Conservation (phyloP, 495 filamentous ascomycete genomes). For the Penicillium pulvis region DNA sequence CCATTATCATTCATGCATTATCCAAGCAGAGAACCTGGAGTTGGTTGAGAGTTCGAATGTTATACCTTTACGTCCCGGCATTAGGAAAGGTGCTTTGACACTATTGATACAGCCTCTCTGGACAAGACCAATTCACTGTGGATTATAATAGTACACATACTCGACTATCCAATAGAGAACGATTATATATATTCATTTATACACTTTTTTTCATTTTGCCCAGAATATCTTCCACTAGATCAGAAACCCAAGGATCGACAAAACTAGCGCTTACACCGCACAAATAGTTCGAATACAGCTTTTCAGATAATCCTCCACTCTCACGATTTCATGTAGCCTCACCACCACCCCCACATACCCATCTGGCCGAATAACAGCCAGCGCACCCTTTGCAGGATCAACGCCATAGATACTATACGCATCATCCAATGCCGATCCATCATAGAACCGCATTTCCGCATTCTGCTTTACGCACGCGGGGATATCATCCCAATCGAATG, state of each 20-base stretch:
- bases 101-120: background rate
- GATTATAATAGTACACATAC: background rate
- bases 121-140: background rate
- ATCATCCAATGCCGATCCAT: constrained; percentile 64
- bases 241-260: background rate
- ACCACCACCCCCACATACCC: constrained; percentile 58
- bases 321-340: constrained; percentile 4
- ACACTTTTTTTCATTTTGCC: background rate
- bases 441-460: constrained; percentile 58
- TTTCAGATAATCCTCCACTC: constrained; percentile 12
- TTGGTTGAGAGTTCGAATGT: background rate
- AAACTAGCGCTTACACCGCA: background rate
- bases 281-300: background rate
- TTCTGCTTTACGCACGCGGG: constrained; percentile 57
- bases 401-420: constrained; percentile 67
- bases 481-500: constrained; percentile 57
- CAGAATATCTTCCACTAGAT: background rate
- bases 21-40: background rate
- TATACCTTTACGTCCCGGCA: background rate
- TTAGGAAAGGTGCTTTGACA: background rate
- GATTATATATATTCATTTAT: background rate
- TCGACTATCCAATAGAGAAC: background rate
- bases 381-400: constrained; percentile 55
- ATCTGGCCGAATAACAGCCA: constrained; percentile 66
- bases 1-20: background rate